phyloP scores from a whole-genome alignment of 768 basidiomycete species.

The Hypholoma sublateritium region DNA sequence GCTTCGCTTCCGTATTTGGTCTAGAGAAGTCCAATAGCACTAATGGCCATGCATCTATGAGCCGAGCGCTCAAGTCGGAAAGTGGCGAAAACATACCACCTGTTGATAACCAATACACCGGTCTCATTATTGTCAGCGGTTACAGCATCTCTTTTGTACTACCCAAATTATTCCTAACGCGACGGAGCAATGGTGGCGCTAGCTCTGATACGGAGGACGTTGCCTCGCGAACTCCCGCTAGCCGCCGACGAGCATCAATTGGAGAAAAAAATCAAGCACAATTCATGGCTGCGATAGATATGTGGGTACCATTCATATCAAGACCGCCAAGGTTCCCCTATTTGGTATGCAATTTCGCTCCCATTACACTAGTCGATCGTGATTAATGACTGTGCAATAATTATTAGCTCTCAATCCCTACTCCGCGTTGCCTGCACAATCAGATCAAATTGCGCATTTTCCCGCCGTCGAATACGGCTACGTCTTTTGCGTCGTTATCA shows the following conservation, averaged over 20 bases:
- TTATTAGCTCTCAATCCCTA: conserved; percentile 69
- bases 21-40: conserved; percentile 34
- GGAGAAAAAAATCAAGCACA: conserved; percentile 61
- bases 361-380: background rate
- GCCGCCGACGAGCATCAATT: conserved; percentile 52
- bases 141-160: conserved; percentile 78
- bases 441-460: conserved; percentile 74
- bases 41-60: conserved; percentile 30
- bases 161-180: conserved; percentile 59
- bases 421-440: conserved; percentile 77
- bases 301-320: conserved; percentile 69
- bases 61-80: conserved; percentile 35
- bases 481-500: conserved; percentile 73
- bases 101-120: conserved; percentile 68
- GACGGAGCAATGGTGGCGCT: conserved; percentile 18
- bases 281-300: conserved; percentile 81
- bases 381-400: conserved; percentile 1
- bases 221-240: conserved; percentile 24
- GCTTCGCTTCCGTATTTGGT: conserved; percentile 60
- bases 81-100: conserved; percentile 37
- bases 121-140: conserved; percentile 72
- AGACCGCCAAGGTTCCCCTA: conserved; percentile 75
- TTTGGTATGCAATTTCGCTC: conserved; percentile 44
- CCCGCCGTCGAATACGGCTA: conserved; percentile 50
- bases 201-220: conserved; percentile 30